These are phyloP conservation scores for Didymella exigua DNA, from an alignment of 2,329 filamentous ascomycete species.

Conservation along the genomic window DNA sequence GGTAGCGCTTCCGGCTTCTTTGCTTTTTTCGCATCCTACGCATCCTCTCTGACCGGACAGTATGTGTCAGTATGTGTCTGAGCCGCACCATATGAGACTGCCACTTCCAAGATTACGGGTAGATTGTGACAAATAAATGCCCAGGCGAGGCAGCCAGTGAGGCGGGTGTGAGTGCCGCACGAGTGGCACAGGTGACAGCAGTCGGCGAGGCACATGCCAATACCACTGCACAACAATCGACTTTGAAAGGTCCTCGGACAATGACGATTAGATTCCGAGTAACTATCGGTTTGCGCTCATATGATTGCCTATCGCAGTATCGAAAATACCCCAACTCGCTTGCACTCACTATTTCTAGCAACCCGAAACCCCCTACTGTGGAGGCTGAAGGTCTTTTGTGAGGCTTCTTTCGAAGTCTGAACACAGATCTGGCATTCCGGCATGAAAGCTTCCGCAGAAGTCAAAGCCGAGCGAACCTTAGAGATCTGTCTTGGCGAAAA, in stretches of 20 bases:
- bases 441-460: too few species aligned
- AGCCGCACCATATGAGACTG: background rate
- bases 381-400: too few species aligned
- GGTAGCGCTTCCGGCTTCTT: constrained; percentile 1
- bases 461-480: too few species aligned
- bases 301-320: background rate
- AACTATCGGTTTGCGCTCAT: background rate
- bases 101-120: background rate
- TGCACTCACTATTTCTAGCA: too few species aligned
- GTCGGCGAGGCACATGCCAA: background rate
- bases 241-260: background rate
- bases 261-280: background rate
- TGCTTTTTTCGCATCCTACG: constrained; percentile 14
- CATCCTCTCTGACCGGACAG: background rate
- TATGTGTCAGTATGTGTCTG: constrained; percentile 1
- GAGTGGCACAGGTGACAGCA: background rate
- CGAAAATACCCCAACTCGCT: background rate
- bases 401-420: too few species aligned
- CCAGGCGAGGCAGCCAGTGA: constrained; percentile 5
- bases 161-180: background rate
- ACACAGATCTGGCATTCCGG: too few species aligned
- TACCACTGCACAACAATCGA: background rate
- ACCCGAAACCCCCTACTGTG: too few species aligned
- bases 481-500: too few species aligned
- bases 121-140: background rate